A percentile compares a stretch with the other conserved stretches of the same genome.
These are phyloP conservation scores for Hortiboletus rubellus DNA, from an alignment of 1,284 basidiomycete genomes.

Conservation along the genomic window DNA sequence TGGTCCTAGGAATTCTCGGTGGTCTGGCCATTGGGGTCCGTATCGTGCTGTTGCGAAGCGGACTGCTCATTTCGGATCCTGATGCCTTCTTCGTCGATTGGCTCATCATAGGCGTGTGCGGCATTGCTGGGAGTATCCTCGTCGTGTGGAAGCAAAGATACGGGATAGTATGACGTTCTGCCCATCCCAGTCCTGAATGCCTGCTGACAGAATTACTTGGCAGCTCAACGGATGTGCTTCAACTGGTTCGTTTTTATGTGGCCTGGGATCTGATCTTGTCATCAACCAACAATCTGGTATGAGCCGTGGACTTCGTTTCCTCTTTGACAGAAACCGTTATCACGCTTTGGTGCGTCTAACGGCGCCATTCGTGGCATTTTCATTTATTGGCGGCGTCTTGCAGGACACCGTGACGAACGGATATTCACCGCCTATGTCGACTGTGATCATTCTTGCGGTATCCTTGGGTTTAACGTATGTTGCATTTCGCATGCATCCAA, in stretches of 20 bases:
- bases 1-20: constrained; percentile 48
- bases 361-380: background rate
- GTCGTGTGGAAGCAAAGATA: constrained; percentile 47
- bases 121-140: constrained; percentile 41
- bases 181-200: background rate
- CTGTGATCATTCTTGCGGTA: constrained; percentile 46
- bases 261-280: constrained; percentile 55
- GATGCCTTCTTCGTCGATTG: constrained; percentile 50
- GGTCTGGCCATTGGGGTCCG: constrained; percentile 59
- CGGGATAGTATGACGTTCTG: constrained; percentile 49
- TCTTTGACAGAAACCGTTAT: constrained; percentile 60
- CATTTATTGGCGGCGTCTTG: constrained; percentile 2
- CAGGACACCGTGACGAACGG: constrained; percentile 48
- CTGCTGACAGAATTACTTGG: constrained; percentile 4
- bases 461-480: constrained; percentile 47
- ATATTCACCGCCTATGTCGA: constrained; percentile 48
- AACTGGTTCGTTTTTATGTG: constrained; percentile 57
- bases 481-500: no score
- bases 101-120: constrained; percentile 49
- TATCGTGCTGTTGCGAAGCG: constrained; percentile 49
- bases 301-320: constrained; percentile 59
- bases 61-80: constrained; percentile 45
- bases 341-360: constrained; percentile 51
- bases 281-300: constrained; percentile 59
- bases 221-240: constrained; percentile 54